Evolutionary conservation across 1,139 yeast species (phyloP).

Genomic region (Debaryomyces subglobosus): DNA sequence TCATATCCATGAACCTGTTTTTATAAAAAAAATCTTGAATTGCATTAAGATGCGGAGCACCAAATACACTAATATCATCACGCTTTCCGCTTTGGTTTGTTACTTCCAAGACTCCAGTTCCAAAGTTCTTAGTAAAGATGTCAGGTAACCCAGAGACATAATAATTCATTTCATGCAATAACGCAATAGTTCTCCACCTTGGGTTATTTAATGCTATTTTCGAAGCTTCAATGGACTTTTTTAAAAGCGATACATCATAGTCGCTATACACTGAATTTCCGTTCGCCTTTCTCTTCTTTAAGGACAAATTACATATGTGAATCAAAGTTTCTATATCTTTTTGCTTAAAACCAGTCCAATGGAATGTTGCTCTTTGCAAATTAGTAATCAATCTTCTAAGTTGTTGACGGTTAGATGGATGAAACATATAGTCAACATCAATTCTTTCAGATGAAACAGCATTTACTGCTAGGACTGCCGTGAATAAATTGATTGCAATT

Average conservation of each 20-base stretch:
- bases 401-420: conserved; percentile 57
- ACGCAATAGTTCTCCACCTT: conserved; percentile 58
- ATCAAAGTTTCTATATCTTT: conserved; percentile 56
- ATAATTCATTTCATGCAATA: conserved; percentile 66
- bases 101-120: conserved; percentile 40
- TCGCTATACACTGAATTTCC: conserved; percentile 32
- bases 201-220: conserved; percentile 51
- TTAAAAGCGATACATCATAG: conserved; percentile 43
- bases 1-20: conserved; percentile 45
- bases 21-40: conserved; percentile 58
- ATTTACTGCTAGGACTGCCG: conserved; percentile 69
- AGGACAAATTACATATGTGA: conserved; percentile 49
- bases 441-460: conserved; percentile 72
- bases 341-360: conserved; percentile 72
- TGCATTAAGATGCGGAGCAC: conserved; percentile 60
- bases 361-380: conserved; percentile 66
- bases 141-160: conserved; percentile 49
- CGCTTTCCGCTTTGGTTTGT: conserved; percentile 17
- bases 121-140: conserved; percentile 40
- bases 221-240: conserved; percentile 47
- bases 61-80: conserved; percentile 47
- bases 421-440: conserved; percentile 72
- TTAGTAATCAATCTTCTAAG: conserved; percentile 60
- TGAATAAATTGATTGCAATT: conserved; percentile 61
- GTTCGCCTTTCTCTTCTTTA: conserved; percentile 34